Evolutionary conservation across 73 alveolate genomes (phyloP), one percentile per base, ranked within the genome.

Genomic region (Blepharisma japonicum): DNA sequence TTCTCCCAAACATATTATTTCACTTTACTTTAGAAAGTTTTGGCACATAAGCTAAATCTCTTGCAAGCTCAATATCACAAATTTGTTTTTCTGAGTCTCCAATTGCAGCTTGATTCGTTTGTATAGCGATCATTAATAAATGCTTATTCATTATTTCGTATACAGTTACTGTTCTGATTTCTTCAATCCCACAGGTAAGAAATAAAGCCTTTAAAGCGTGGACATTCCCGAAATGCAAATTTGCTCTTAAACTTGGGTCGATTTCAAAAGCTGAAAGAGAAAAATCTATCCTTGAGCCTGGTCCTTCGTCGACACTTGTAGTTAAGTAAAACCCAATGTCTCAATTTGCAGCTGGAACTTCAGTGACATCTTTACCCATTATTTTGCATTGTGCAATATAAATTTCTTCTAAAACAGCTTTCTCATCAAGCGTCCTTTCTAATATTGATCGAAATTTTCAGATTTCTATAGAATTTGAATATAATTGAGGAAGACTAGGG

Each of bases 141-240:
- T 82, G 67, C 68, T 82, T 82, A 68, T 82, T 71, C 84, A 77
- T 82, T 6, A 82, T 9, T 56, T 82, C 54, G 46, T 82, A 82
- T 21, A 78, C 87, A 45, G 86, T 47, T n/a, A 84, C 79, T 6
- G 90, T 89, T 68, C 91, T 83, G 1, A 88, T 45, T 50, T 88
- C 95, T 80, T 88, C 95, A 45, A 88, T 55, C 8, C 95, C 95
- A 67, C 80, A 38, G 6, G 79, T 23, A 1, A 77, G 49, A 5
- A 79, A 49, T 66, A 87, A 6, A 68, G 77, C 51, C 71, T 77
- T 81, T 38, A 83, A 27, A 6, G 88, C 80, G 38, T 77, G 83
- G 20, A 83, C 79, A 47, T 71, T 82, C 45, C 90, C 71, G 68
- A 88, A 88, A 55, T 88, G 81, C 27, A 88, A 38, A 66, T 74